Evolutionary conservation across 306 rosid genomes (phyloP), one percentile per base, ranked within the genome.

Genomic region (Sophora flavescens): DNA sequence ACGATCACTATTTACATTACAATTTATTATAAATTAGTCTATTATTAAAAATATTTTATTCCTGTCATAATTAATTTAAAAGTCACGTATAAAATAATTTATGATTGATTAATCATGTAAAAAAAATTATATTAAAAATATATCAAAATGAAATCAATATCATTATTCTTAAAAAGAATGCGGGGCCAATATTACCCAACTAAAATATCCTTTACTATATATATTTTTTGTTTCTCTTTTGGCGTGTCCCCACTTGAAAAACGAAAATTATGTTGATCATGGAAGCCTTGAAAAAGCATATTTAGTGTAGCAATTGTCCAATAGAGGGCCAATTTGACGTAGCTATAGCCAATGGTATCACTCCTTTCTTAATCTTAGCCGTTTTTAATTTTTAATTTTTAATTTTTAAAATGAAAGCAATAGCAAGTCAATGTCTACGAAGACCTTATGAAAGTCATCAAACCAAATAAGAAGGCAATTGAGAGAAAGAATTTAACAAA

Each of bases 301-400:
- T 58, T 13, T 58, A 38, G 79, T 32, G 44, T 32, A 15, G 53
- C 16, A 17, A 56, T 70, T 72, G 79, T 48, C 73, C 72, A 76
- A 45, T 72, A 42, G 67, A 84, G 15, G 17, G 60, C 56, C 16
- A 58, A 26, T 11, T 57, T 33, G 78, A 77, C 85, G 83, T 72
- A 12, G 83, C 78, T 45, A 41, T 38, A 15, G 80, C 88, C 85
- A 80, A 84, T 76, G 65, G 12, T 26, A 57, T 3, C 7, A 18
- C 38, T 63, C 45, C 22, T 45, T 56, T 70, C 3, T 22, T 35
- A 16, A 13, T 63, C 57, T 54, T 6, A 45, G 78, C 70, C 80
- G 70, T 68, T 58, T 36, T 35, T 36, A 5, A 6, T 10, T 15
- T 48, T 35, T 36, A 5, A 6, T 10, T 15, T 48, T 18, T 6